Percentiles rank a stretch among this genome's conserved stretches.
phyloP scores from a whole-genome alignment of 306 rosid species.

The Cicer chorassanicum region DNA sequence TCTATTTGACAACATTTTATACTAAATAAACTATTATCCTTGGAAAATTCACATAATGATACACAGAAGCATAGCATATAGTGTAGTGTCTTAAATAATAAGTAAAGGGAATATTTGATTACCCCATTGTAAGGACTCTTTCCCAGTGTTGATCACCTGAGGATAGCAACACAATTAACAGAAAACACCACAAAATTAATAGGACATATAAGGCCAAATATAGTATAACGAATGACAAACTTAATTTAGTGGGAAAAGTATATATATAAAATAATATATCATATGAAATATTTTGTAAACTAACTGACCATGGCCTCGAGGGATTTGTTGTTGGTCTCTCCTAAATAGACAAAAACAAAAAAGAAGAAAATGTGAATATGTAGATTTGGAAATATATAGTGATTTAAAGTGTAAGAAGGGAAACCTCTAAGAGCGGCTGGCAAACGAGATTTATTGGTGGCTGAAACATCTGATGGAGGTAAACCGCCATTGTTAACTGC shows the following conservation, averaged over 20 bases:
- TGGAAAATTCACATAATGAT: constrained; percentile 6
- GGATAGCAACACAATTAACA: background rate
- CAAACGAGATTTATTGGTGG: constrained; percentile 52
- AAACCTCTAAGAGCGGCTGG: constrained; percentile 68
- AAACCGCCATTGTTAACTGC: constrained; percentile 7
- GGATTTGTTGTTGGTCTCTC: constrained; percentile 74
- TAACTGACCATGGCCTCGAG: constrained; percentile 85
- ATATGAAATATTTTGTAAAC: background rate
- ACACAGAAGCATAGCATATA: background rate
- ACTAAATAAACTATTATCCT: background rate
- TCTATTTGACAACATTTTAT: too few species aligned
- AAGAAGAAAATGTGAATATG: constrained; percentile 2
- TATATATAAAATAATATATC: background rate
- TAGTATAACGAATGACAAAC: background rate
- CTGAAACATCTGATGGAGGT: constrained; percentile 53
- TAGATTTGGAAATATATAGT: too few species aligned
- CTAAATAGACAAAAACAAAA: constrained; percentile 51
- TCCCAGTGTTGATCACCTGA: constrained; percentile 83
- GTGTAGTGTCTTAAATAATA: background rate
- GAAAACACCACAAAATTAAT: background rate
- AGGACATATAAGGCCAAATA: background rate
- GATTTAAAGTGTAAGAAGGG: too few species aligned
- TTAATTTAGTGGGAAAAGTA: too few species aligned
- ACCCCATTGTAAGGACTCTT: constrained; percentile 95
- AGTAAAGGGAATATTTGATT: constrained; percentile 28